Evolutionary conservation across 805 yeast genomes (phyloP).

Genomic region (Ogataea pignaliae): DNA sequence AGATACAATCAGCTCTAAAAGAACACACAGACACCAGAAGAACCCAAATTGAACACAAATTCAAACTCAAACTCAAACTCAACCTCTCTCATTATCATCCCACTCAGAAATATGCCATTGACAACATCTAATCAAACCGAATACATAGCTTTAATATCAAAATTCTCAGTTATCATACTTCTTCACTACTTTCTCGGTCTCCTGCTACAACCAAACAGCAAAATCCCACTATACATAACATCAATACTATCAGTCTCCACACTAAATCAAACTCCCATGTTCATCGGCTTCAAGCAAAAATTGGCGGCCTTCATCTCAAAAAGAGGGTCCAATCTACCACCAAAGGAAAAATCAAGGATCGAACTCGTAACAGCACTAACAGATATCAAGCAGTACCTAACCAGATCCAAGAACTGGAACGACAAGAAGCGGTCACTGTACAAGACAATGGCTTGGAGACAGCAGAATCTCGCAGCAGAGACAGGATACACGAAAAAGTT

Average conservation of each 20-base stretch:
- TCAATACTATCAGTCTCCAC: constrained; percentile 28
- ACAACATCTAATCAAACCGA: constrained; percentile 2
- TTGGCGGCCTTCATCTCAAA: constrained; percentile 3
- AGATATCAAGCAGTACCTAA: constrained; percentile 43
- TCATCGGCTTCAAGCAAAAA: constrained; percentile 11
- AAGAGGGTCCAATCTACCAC: constrained; percentile 1
- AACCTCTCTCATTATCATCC: no score
- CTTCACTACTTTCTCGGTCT: constrained; percentile 21
- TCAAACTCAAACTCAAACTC: neutral
- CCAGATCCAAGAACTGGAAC: constrained; percentile 38
- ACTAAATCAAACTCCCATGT: constrained; percentile 22
- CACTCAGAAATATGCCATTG: no score
- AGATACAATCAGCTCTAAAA: no score
- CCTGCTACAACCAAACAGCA: constrained; percentile 17
- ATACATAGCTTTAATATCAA: constrained; percentile 22
- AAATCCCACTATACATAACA: constrained; percentile 21
- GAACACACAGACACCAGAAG: no score
- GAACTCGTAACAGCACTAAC: constrained; percentile 36
- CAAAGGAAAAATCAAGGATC: constrained; percentile 17
- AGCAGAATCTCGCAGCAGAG: constrained; percentile 48
- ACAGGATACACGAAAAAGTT: constrained; percentile 55
- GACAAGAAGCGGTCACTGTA: constrained; percentile 40
- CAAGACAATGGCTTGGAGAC: constrained; percentile 48
- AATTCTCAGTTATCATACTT: constrained; percentile 25
- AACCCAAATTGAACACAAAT: neutral